Evolutionary conservation across 1,139 yeast species (phyloP).

Genomic region (Geotrichum candidum): DNA sequence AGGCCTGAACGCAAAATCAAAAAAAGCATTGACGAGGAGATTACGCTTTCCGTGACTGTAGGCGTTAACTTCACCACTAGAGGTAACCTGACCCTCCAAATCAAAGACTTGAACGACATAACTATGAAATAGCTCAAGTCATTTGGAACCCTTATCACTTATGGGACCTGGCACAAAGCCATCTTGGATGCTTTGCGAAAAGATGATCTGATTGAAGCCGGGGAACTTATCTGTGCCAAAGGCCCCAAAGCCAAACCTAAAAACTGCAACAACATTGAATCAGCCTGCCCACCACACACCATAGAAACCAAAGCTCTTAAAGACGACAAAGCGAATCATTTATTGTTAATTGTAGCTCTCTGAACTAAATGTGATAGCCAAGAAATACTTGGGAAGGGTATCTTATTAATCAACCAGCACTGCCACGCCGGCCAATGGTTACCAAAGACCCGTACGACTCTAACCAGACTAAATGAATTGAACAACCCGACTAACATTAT

Average conservation of each 20-base stretch:
- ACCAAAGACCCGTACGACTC: no score
- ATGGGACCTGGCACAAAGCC: not conserved
- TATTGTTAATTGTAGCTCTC: no score
- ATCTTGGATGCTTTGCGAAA: not conserved
- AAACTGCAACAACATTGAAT: no score
- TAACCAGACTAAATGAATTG: no score
- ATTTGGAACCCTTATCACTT: not conserved
- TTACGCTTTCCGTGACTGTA: not conserved
- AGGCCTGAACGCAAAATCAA: not conserved
- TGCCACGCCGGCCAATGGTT: no score
- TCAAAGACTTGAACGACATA: not conserved
- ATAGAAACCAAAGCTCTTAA: no score
- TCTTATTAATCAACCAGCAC: no score
- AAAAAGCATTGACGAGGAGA: not conserved
- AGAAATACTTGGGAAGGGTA: no score
- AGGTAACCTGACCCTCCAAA: not conserved
- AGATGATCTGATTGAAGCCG: not conserved
- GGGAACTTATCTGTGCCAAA: no score
- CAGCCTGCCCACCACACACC: not conserved
- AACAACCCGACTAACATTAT: no score
- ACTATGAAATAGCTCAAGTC: not conserved
- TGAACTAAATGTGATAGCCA: no score
- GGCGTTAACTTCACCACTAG: not conserved
- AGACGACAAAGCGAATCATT: no score
- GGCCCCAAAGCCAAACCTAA: not conserved